phyloP scores from a whole-genome alignment of 2,329 filamentous ascomycete species.

The Orbilia ellipsospora region DNA sequence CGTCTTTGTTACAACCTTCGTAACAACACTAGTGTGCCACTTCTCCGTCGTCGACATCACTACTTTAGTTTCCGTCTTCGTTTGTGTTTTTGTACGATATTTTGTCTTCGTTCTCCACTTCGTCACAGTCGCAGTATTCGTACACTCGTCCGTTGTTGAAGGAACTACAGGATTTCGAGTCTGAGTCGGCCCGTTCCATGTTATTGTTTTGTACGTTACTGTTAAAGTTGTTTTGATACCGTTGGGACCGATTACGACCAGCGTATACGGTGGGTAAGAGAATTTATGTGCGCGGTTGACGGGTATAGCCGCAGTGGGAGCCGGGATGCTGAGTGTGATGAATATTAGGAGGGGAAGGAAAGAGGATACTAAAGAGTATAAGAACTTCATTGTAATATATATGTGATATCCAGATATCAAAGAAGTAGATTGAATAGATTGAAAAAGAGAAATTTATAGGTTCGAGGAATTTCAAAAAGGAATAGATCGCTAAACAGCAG shows the following conservation, averaged over 20 bases:
- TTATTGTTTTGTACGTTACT: conserved; percentile 40
- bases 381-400: conserved; percentile 22
- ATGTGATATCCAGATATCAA: not conserved
- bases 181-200: not conserved
- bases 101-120: conserved; percentile 9
- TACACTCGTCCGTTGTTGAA: not conserved
- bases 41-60: too few relatives aligned
- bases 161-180: not conserved
- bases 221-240: conserved; percentile 36
- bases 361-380: not conserved
- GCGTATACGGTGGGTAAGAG: conserved; percentile 40
- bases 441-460: not conserved
- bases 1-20: not conserved
- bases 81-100: conserved; percentile 13
- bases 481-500: too few relatives aligned
- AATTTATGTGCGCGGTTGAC: conserved; percentile 24
- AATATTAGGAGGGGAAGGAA: conserved; percentile 19
- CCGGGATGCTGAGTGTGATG: not conserved
- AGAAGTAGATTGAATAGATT: not conserved
- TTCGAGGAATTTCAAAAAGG: too few relatives aligned
- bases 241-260: conserved; percentile 37
- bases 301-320: conserved; percentile 4
- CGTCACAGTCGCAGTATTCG: conserved; percentile 22
- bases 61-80: not conserved
- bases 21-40: too few relatives aligned